phyloP scores from a whole-genome alignment of 208 protist genomes.

The Crithidia brevicula region DNA sequence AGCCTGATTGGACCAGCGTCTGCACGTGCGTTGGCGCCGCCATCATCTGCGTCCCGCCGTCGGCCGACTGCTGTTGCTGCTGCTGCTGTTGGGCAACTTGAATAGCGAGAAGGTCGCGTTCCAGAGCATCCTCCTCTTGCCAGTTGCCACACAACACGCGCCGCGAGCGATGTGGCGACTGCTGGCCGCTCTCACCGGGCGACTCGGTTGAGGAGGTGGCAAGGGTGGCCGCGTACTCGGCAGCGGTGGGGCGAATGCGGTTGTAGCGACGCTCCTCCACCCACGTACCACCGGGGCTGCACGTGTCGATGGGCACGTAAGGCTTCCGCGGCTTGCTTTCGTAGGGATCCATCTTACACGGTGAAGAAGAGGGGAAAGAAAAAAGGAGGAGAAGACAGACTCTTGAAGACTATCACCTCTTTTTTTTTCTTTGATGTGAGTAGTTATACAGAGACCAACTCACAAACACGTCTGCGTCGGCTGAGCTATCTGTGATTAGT shows the following conservation, averaged over 20 bases:
- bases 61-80: not conserved
- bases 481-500: no score
- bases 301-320: constrained; percentile 89
- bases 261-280: constrained; percentile 92
- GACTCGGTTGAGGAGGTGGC: not conserved
- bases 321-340: constrained; percentile 57
- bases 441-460: no score
- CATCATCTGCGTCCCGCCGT: not conserved
- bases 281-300: constrained; percentile 81
- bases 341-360: constrained; percentile 37
- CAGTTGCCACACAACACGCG: constrained; percentile 91
- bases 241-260: constrained; percentile 53
- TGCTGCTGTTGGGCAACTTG: constrained; percentile 38
- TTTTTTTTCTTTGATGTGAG: no score
- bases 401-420: no score
- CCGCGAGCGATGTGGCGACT: constrained; percentile 27
- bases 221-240: constrained; percentile 1
- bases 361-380: not conserved
- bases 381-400: not conserved
- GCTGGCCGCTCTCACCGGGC: not conserved
- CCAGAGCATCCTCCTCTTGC: constrained; percentile 82
- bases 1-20: constrained; percentile 14
- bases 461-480: no score
- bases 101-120: constrained; percentile 66
- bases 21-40: constrained; percentile 14